A percentile compares a stretch with the other conserved stretches of the same genome.
These are phyloP conservation scores for Pythium brassicae DNA, from an alignment of 352 stramenopile species.

Conservation along the genomic window DNA sequence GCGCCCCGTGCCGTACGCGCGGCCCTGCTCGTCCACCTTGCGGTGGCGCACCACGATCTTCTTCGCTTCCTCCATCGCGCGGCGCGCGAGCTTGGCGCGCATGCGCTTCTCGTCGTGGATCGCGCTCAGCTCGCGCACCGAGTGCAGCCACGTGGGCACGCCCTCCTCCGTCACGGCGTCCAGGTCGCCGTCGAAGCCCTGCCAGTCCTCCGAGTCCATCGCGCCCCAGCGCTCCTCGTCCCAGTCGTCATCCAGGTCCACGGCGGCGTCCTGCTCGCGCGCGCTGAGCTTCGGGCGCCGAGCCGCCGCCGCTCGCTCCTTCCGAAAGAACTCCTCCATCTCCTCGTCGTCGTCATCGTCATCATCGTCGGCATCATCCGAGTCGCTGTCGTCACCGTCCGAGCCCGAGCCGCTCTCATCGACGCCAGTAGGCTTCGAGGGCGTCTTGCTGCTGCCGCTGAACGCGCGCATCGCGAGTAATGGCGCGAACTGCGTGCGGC, in stretches of 20 bases:
- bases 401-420: too few relatives aligned
- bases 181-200: slow-evolving; percentile 76
- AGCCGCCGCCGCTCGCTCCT: slow-evolving; percentile 11
- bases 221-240: slow-evolving; percentile 66
- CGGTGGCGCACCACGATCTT: slow-evolving; percentile 68
- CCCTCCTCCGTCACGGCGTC: slow-evolving; percentile 73
- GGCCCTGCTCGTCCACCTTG: slow-evolving; percentile 72
- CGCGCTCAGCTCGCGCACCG: slow-evolving; percentile 62
- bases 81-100: slow-evolving; percentile 60
- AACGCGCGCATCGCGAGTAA: slow-evolving; percentile 23
- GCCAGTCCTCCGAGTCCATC: slow-evolving; percentile 69
- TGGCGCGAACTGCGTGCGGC: slow-evolving; percentile 9
- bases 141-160: slow-evolving; percentile 79
- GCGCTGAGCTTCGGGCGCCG: slow-evolving; percentile 16
- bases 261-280: slow-evolving; percentile 31
- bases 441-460: slow-evolving; percentile 20
- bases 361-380: slow-evolving; percentile 16
- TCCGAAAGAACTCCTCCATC: slow-evolving; percentile 15
- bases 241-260: slow-evolving; percentile 42
- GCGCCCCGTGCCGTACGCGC: slow-evolving; percentile 88
- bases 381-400: background rate
- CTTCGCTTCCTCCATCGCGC: slow-evolving; percentile 63
- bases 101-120: slow-evolving; percentile 63
- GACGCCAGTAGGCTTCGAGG: slow-evolving; percentile 7
- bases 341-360: slow-evolving; percentile 30